phyloP scores from a whole-genome alignment of 768 basidiomycete species.

The Multifurca ochricompacta region DNA sequence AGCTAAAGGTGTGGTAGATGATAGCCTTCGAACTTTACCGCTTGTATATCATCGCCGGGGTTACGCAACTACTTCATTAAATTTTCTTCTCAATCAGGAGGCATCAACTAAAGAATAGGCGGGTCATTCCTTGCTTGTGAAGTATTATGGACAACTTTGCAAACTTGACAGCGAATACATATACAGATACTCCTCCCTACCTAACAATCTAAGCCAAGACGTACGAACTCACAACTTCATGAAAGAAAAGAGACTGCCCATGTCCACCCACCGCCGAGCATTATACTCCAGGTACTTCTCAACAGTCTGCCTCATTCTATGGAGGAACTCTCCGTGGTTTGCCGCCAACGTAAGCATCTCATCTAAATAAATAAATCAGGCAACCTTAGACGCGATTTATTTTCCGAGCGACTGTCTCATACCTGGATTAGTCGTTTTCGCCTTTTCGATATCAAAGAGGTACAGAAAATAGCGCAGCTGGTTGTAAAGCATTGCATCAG shows the following conservation, averaged over 20 bases:
- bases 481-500: slow-evolving; percentile 78
- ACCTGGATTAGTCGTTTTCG: slow-evolving; percentile 44
- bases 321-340: slow-evolving; percentile 46
- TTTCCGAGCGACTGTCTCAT: slow-evolving; percentile 31
- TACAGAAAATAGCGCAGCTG: slow-evolving; percentile 79
- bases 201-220: slow-evolving; percentile 1
- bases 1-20: slow-evolving; percentile 18
- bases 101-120: slow-evolving; percentile 10
- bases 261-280: slow-evolving; percentile 85
- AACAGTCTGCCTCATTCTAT: slow-evolving; percentile 47
- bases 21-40: slow-evolving; percentile 35
- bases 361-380: slow-evolving; percentile 38
- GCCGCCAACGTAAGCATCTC: slow-evolving; percentile 42
- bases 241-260: slow-evolving; percentile 71
- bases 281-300: slow-evolving; percentile 80
- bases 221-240: slow-evolving; percentile 47
- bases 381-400: background rate
- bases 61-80: slow-evolving; percentile 44
- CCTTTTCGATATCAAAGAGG: slow-evolving; percentile 70
- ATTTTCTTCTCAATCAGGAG: slow-evolving; percentile 15
- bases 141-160: background rate
- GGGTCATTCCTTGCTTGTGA: background rate
- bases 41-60: slow-evolving; percentile 55
- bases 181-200: slow-evolving; percentile 1
- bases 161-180: slow-evolving; percentile 9